Evolutionary conservation across 352 stramenopile genomes (phyloP).

Genomic region (Phytophthora lateralis): DNA sequence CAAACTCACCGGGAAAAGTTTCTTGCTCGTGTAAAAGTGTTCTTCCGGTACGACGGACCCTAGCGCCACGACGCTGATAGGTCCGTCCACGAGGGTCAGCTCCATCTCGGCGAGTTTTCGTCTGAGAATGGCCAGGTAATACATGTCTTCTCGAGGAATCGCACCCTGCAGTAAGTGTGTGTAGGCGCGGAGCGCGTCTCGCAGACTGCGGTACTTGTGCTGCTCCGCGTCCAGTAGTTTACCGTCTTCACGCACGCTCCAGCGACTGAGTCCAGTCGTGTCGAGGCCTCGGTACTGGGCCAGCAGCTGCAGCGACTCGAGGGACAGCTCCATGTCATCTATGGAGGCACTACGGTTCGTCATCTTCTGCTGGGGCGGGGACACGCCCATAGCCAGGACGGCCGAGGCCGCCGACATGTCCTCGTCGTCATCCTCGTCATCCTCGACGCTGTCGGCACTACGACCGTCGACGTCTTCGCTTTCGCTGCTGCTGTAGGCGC

Average conservation of each 20-base stretch:
- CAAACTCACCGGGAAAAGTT: conserved; percentile 66
- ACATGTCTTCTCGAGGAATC: conserved; percentile 72
- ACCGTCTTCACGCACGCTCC: conserved; percentile 47
- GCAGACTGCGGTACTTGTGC: conserved; percentile 49
- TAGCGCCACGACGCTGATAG: conserved; percentile 60
- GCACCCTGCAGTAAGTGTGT: conserved; percentile 36
- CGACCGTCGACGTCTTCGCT: conserved; percentile 17
- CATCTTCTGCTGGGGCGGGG: neutral
- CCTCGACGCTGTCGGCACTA: conserved; percentile 10
- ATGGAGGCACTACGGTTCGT: conserved; percentile 26
- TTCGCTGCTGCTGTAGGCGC: conserved; percentile 37
- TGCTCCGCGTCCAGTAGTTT: conserved; percentile 46
- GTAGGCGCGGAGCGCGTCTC: conserved; percentile 57
- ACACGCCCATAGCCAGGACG: conserved; percentile 17
- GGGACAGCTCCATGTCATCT: conserved; percentile 34
- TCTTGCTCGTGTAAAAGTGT: conserved; percentile 77
- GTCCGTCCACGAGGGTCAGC: conserved; percentile 70
- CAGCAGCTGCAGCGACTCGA: conserved; percentile 38
- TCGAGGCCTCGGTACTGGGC: conserved; percentile 50
- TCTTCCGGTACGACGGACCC: conserved; percentile 61
- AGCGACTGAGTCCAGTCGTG: conserved; percentile 31
- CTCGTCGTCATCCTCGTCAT: conserved; percentile 10
- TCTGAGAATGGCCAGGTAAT: conserved; percentile 71
- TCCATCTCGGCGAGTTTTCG: conserved; percentile 53
- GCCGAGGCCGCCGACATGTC: conserved; percentile 19